A percentile compares a stretch with the other conserved stretches of the same genome.
These are phyloP conservation scores for Acephala macrosclerotiorum DNA, from an alignment of 2,329 filamentous ascomycete species.

Conservation along the genomic window DNA sequence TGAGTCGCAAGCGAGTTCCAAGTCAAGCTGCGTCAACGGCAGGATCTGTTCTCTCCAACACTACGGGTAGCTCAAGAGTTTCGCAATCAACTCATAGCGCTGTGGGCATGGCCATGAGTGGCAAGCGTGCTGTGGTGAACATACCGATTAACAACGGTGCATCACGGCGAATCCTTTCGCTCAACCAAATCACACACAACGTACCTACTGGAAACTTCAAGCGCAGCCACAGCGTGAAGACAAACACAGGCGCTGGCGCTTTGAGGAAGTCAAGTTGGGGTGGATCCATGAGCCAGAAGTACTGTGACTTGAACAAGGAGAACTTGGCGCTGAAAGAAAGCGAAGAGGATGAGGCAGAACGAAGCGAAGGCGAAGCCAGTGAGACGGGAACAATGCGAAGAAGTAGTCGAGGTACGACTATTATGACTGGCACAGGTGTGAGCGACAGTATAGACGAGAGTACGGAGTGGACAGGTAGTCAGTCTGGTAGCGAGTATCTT, in stretches of 20 bases:
- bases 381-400: conserved; percentile 41
- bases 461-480: conserved; percentile 42
- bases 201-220: conserved; percentile 67
- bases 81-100: conserved; percentile 48
- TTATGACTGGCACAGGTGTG: conserved; percentile 37
- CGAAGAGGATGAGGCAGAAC: conserved; percentile 54
- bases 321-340: conserved; percentile 69
- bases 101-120: conserved; percentile 61
- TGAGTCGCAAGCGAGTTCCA: conserved; percentile 59
- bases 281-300: conserved; percentile 49
- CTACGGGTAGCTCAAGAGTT: conserved; percentile 40
- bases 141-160: conserved; percentile 52
- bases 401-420: conserved; percentile 42
- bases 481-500: conserved; percentile 33
- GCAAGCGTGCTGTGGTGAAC: conserved; percentile 44
- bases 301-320: conserved; percentile 66
- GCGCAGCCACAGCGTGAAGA: conserved; percentile 80
- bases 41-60: conserved; percentile 44
- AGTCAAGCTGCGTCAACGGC: conserved; percentile 52
- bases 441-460: conserved; percentile 38
- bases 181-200: conserved; percentile 89
- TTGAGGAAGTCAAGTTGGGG: conserved; percentile 76
- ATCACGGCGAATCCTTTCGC: conserved; percentile 83
- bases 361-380: conserved; percentile 31
- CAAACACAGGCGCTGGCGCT: conserved; percentile 56